Evolutionary conservation across 1,284 basidiomycete genomes (phyloP).

Genomic region (Sanghuangporus sanghuang): DNA sequence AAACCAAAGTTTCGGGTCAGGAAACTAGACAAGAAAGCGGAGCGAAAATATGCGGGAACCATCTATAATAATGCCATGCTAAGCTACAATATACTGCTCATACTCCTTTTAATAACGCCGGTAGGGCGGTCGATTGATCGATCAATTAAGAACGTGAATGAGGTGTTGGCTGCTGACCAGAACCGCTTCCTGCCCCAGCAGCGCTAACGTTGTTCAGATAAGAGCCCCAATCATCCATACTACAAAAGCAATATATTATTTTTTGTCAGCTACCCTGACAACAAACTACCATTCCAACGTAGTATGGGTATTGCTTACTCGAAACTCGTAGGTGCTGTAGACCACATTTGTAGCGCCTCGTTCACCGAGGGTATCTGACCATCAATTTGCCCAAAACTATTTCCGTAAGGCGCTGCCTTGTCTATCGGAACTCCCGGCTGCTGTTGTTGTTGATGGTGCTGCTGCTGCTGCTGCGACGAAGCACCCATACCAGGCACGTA

Average conservation of each 20-base stretch:
- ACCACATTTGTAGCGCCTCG: slow-evolving; percentile 57
- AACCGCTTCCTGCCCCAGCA: not conserved
- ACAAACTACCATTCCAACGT: not conserved
- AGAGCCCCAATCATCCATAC: slow-evolving; percentile 18
- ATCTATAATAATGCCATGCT: not conserved
- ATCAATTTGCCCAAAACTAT: not conserved
- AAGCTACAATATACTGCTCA: not conserved
- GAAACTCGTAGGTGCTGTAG: slow-evolving; percentile 46
- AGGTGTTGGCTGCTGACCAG: not conserved
- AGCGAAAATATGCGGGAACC: not conserved
- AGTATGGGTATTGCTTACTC: slow-evolving; percentile 37
- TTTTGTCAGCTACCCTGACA: not conserved
- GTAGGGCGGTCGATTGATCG: not conserved
- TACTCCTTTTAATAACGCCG: too few relatives aligned
- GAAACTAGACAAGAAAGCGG: not conserved
- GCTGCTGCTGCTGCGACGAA: not conserved
- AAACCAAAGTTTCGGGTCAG: not conserved
- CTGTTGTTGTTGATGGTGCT: not conserved
- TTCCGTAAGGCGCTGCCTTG: not conserved
- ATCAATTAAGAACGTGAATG: not conserved
- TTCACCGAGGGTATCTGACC: slow-evolving; percentile 20
- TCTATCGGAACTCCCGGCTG: not conserved
- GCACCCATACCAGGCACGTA: not conserved
- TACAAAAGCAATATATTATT: not conserved
- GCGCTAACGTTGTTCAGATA: slow-evolving; percentile 12